phyloP scores from a whole-genome alignment of 805 yeast species.

The Candida coquimbonensis region DNA sequence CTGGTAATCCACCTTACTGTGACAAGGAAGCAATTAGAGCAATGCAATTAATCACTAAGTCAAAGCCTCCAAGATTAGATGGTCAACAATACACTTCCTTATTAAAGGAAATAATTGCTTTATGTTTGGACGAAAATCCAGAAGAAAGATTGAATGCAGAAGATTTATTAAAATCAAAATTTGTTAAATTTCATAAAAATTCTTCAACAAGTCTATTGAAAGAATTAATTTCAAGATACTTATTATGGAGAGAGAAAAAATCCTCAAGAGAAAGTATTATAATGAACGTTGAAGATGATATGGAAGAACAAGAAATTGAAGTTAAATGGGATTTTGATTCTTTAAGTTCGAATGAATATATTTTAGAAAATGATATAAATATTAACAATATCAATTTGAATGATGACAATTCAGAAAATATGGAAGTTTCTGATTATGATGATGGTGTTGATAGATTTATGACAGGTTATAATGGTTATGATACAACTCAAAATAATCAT shows the following conservation, averaged over 20 bases:
- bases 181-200: conserved; percentile 56
- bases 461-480: conserved; percentile 19
- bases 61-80: conserved; percentile 91
- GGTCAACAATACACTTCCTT: conserved; percentile 74
- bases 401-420: conserved; percentile 17
- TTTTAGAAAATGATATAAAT: conserved; percentile 62
- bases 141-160: conserved; percentile 84
- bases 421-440: conserved; percentile 18
- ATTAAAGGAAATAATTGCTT: conserved; percentile 82
- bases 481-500: conserved; percentile 5
- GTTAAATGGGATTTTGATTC: conserved; percentile 91
- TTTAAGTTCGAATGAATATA: conserved; percentile 63
- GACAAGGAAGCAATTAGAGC: conserved; percentile 94
- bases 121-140: conserved; percentile 91
- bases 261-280: conserved; percentile 45
- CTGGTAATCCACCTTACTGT: conserved; percentile 96
- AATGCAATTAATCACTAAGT: conserved; percentile 86
- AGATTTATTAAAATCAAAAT: conserved; percentile 67
- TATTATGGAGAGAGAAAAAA: conserved; percentile 68
- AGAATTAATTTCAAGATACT: conserved; percentile 68
- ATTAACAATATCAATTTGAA: conserved; percentile 27
- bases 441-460: conserved; percentile 24
- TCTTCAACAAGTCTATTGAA: conserved; percentile 54
- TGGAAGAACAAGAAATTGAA: conserved; percentile 32
- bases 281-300: conserved; percentile 35